Evolutionary conservation across 2,329 filamentous ascomycete species (phyloP), one percentile per base, ranked within the genome.

Genomic region (Sclerotinia glacialis): DNA sequence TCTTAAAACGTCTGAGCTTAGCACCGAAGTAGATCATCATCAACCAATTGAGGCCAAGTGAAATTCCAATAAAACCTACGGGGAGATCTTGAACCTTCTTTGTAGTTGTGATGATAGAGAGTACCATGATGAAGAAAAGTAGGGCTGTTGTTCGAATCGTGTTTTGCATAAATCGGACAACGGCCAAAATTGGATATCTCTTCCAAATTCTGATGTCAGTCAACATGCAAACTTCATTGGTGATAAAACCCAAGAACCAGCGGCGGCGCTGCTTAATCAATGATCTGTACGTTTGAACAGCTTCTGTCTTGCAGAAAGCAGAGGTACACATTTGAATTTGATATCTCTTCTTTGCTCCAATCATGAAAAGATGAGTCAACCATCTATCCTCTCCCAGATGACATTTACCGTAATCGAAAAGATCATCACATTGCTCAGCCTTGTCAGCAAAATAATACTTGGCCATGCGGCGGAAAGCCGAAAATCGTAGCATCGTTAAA

Each of bases 361-460:
- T 95, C 95, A 99, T 99, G 83, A 99, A 97, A 67, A 99, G 84
- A 81, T 99, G 95, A 1, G 94, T 99, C 66, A 98, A 84, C 93
- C 94, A 98, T 70, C 94, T 86, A 78, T 99, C 95, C 78, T 98
- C 95, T 49, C 95, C 95, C 53, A 98, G 80, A 79, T 98, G 93
- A 74, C 91, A 93, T 80, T 98, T 98, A 66, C 92, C 93, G 76
- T 94, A 98, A 77, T 99, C 94, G 76, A 99, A 99, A 16, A 98
- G 83, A 77, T 98, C 94, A 68, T 96, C 92, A 75, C 93, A 97
- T 75, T 96, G 91, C 78, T 97, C 94, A 5, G 93, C 92, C 78
- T 97, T 96, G 79, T 97, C 94, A 49, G 93, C 93, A 78, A 99
- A 99, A 79, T 99, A 98, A 79, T 97, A 97, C 76, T 96, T 96